Base-by-base conservation (phyloP, 345 rosid species). In the Populus ilicifolia region DNA sequence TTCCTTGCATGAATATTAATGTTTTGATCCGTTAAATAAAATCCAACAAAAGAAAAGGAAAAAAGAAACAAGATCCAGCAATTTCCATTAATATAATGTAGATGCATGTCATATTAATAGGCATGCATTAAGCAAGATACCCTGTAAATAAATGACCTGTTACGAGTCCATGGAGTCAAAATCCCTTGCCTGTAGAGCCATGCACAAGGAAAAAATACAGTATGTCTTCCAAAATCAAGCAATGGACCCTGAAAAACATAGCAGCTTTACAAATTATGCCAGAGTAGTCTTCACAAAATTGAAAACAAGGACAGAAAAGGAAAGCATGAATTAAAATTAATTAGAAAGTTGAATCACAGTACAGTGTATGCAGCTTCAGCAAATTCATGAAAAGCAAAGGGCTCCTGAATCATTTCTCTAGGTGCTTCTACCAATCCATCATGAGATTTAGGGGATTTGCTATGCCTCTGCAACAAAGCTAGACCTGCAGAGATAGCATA, bases 331-430 rank as follows among this genome's bases (percentile, higher is more conserved):
- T 3, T 67, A 56, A 73, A 17, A 74, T 27, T 5, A 20, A 61
- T 59, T 4, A 23, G 11, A 54, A 41, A 62, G 73, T 75, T 1
- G 11, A 65, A 69, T 70, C 27, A 69, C 70, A 77, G 35, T 89
- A 94, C 97, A 29, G 99, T 93, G 82, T 95, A 95, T 23, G 98
- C 97, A 78, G 97, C 99, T 86, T 91, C 98, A 84, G 99, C 97
- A 84, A 93, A 95, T 77, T 84, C 85, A 83, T 93, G 97, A 76
- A 95, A 84, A 73, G 77, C 44, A 74, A 87, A 83, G 64, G 98
- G 98, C 70, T 84, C 93, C 75, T 85, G 84, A 39, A 95, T 87
- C 71, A 66, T 84, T 74, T 88, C 87, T 66, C 80, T 71, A 35
- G 97, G 93, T 76, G 97, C 98, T 83, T 86, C 91, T 46, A 33